A percentile compares a stretch with the other conserved stretches of the same genome.
Conservation (phyloP, 176 grass and related monocot species). For the Eleusine coracana region DNA sequence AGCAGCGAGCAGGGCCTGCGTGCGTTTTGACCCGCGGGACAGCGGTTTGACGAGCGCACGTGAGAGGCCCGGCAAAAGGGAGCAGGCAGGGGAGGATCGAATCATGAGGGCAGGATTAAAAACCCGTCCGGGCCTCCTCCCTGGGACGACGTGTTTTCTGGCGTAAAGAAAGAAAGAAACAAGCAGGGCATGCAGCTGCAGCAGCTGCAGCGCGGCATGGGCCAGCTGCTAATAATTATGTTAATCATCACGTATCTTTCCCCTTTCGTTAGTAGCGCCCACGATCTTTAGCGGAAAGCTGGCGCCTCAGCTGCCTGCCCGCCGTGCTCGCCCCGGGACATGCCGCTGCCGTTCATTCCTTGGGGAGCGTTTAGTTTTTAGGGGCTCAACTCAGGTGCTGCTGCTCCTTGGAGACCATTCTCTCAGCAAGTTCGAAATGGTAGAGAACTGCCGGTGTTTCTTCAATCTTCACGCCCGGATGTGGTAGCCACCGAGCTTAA, state of each 20-base stretch:
- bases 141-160: not conserved
- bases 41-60: conserved; percentile 67
- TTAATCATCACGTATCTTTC: conserved; percentile 71
- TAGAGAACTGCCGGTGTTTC: not conserved
- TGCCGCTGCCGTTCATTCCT: conserved; percentile 27
- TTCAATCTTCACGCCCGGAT: not conserved
- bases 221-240: conserved; percentile 58
- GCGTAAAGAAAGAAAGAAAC: conserved; percentile 9
- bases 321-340: not conserved
- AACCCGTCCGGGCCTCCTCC: not conserved
- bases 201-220: conserved; percentile 26
- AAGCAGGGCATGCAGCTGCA: not conserved
- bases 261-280: conserved; percentile 56
- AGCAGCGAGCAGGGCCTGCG: not conserved
- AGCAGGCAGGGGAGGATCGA: conserved; percentile 43
- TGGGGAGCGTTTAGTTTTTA: conserved; percentile 29
- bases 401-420: too few species aligned
- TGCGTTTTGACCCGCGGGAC: conserved; percentile 60
- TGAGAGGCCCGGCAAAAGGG: conserved; percentile 61
- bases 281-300: conserved; percentile 53
- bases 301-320: not conserved
- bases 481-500: not conserved
- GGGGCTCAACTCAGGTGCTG: conserved; percentile 30
- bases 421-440: not conserved
- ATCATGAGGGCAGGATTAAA: conserved; percentile 49